Evolutionary conservation across 2,329 filamentous ascomycete species (phyloP), one percentile per base, ranked within the genome.

Genomic region (Arthrobotrys iridis): DNA sequence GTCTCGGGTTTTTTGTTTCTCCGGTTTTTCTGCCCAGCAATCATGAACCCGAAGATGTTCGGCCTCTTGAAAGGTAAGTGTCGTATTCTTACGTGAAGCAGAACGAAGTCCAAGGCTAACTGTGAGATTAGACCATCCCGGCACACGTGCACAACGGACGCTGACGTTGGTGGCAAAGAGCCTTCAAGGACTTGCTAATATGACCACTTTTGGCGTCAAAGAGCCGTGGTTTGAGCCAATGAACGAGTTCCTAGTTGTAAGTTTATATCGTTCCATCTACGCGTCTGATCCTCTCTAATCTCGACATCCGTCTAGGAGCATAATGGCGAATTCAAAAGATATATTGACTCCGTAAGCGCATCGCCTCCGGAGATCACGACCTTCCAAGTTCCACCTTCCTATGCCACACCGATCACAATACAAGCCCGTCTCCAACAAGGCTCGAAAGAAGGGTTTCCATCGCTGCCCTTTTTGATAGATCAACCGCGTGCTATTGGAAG

Each of bases 351-450:
- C 20, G 71, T 80, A 35, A 73, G 78, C 35, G 75, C 66, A 15
- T 62, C 77, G n/a, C 71, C 70, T 15, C 77, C 65, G 7, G 75
- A 66, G 13, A 71, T 77, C 40, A 63, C 71, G 24, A 64, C 70
- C 22, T 71, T 77, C 40, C 84, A 88, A 6, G 86, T 93, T 6
- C 91, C 92, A 0, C 91, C 93, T 0, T 93, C 92, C 1, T 99
- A 98, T 83, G 93, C 92, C 55, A 97, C 95, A 0, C 95, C 95
- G 0, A 89, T 95, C 64, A 93, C 93, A 7, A 98, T 99, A 76
- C 87, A 96, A 43, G 89, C 90, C 45, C 90, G 95, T 0, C 84
- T 98, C 11, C 90, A 92, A 5, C 88, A 90, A 7, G 90, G 90
- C 0, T 92, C 92, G 6, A 88, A 92, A 66, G 95, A 99, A 83